A percentile compares a stretch with the other conserved stretches of the same genome.
phyloP scores from a whole-genome alignment of 169 alveolate genomes.

The Haemoproteus tartakovskyi region DNA sequence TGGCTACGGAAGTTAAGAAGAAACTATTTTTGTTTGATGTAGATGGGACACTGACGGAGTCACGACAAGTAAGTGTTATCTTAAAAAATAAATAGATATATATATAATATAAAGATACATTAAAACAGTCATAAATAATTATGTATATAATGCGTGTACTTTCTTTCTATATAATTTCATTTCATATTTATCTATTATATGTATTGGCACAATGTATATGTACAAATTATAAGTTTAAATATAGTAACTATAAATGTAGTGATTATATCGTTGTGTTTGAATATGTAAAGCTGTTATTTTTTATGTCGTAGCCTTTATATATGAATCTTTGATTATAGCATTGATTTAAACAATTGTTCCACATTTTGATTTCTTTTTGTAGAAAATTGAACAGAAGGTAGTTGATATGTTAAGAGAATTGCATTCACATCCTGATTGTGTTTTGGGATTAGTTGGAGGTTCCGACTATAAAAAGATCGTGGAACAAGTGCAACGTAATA shows the following conservation, averaged over 20 bases:
- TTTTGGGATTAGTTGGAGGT: conserved; percentile 86
- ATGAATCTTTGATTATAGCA: too few species aligned
- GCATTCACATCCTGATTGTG: conserved; percentile 7
- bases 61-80: conserved; percentile 69
- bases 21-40: conserved; percentile 82
- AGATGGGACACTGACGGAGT: conserved; percentile 90
- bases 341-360: neutral
- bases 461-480: conserved; percentile 79
- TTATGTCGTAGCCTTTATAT: too few species aligned
- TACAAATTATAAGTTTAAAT: too few species aligned
- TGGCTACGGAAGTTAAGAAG: neutral
- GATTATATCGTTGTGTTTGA: too few species aligned
- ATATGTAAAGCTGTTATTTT: too few species aligned
- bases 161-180: too few species aligned
- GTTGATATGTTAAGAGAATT: conserved; percentile 70
- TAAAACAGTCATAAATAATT: too few species aligned
- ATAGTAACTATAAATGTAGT: too few species aligned
- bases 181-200: too few species aligned
- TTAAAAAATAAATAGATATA: neutral
- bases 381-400: conserved; percentile 78
- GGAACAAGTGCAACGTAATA: conserved; percentile 77
- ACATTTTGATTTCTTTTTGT: neutral
- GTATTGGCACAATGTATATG: too few species aligned
- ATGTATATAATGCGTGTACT: too few species aligned
- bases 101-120: too few species aligned